Base-by-base conservation (phyloP, 1,284 basidiomycete genomes). In the Rhodofomes roseus region DNA sequence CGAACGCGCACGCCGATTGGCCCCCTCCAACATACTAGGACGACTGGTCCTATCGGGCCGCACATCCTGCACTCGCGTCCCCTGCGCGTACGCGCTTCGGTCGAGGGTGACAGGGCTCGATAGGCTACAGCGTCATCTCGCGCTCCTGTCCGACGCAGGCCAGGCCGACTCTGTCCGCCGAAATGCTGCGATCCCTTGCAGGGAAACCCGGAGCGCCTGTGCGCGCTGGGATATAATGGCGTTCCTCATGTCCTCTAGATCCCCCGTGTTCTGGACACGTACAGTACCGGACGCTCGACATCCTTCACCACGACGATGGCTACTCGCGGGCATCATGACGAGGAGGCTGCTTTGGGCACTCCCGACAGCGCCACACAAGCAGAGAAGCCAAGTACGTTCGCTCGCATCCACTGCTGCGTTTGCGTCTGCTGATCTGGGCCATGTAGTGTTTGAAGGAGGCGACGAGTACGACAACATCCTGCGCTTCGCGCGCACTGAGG, bases 401-500 rank as follows among this genome's bases (percentile, higher is more conserved):
- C 23, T 12, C 46, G 46, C 12, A 29, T 27, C 18, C 34, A 5
- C 16, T 34, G 7, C 31, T 22, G 9, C 20, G 8, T 1, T 36
- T 7, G 18, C 4, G 7, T 18, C 4, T 7, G 18, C 31, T 12
- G n/a, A 36, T 20, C n/a, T 25, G 29, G 23, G 18, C 3, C 6
- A 22, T 52, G 2, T 34, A 60, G 59, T 55, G 31, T 60, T 56
- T 31, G 59, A 56, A 36, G 58, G 54, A n/a, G 55, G 52, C 22
- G 48, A 60, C 25, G 59, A 60, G 36, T 60, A 60, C 20, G 59
- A 60, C 46, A 43, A 53, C 22, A 31, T 60, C 36, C 31, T 60
- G 22, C 59, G 50, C 46, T 60, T 51, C 39, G 59, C 55, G 14
- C 41, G 39, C 39, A 54, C 50, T 48, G 59, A 60, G 54, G 59